A percentile compares a stretch with the other conserved stretches of the same genome.
phyloP scores from a whole-genome alignment of 2,329 filamentous ascomycete genomes.

The Trichophyton equinum region DNA sequence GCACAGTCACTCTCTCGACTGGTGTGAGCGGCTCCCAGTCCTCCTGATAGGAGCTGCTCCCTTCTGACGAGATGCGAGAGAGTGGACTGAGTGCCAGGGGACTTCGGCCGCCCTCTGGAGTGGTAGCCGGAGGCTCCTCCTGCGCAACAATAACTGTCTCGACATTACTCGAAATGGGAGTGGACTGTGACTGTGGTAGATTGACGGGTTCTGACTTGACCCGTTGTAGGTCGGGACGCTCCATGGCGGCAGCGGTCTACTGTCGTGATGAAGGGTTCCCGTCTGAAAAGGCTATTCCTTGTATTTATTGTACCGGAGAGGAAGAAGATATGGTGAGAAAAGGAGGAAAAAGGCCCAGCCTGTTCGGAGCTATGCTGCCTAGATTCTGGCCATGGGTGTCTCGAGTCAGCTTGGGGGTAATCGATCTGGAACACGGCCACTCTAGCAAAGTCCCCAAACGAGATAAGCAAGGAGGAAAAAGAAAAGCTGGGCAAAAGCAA shows the following conservation, averaged over 20 bases:
- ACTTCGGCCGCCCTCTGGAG: neutral
- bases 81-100: conserved; percentile 24
- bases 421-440: conserved; percentile 4
- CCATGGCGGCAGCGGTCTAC: neutral
- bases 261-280: neutral
- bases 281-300: neutral
- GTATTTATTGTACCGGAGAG: neutral
- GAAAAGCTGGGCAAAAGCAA: neutral
- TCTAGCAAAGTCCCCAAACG: too few species aligned
- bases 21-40: conserved; percentile 81
- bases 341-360: conserved; percentile 17
- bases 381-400: conserved; percentile 21
- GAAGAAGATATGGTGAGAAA: neutral
- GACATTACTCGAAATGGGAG: neutral
- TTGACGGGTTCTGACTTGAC: conserved; percentile 8
- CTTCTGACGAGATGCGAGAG: conserved; percentile 57
- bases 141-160: conserved; percentile 1
- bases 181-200: neutral
- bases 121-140: neutral
- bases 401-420: conserved; percentile 21
- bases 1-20: conserved; percentile 75
- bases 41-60: conserved; percentile 71
- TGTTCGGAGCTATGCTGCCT: conserved; percentile 26
- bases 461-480: neutral
- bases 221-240: neutral